phyloP scores from a whole-genome alignment of 1,284 basidiomycete species.

The Rhodotorula sp. region DNA sequence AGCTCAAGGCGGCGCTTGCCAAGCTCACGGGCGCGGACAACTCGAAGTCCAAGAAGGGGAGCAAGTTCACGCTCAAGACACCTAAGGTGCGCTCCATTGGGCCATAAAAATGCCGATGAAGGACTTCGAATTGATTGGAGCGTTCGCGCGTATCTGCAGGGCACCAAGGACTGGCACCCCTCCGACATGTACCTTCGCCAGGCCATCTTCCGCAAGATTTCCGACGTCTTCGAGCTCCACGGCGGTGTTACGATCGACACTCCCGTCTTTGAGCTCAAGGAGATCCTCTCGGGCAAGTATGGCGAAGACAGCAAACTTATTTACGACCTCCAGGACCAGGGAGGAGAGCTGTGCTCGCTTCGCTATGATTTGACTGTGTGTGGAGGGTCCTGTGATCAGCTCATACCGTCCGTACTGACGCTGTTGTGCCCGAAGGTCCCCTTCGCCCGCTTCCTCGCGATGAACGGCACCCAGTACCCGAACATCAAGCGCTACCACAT shows the following conservation, averaged over 20 bases:
- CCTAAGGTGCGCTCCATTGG: conserved; percentile 23
- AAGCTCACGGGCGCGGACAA: conserved; percentile 11
- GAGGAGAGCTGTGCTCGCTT: conserved; percentile 93
- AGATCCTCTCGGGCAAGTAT: conserved; percentile 92
- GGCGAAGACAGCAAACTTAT: conserved; percentile 98
- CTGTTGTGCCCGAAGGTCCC: conserved; percentile 58
- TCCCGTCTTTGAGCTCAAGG: conserved; percentile 95
- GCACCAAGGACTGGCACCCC: conserved; percentile 93
- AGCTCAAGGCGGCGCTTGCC: conserved; percentile 24
- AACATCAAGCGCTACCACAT: conserved; percentile 90
- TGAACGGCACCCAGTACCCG: conserved; percentile 72
- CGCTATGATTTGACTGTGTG: conserved; percentile 89
- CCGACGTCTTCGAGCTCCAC: conserved; percentile 81
- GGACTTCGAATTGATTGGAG: background rate
- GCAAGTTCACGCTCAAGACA: conserved; percentile 40
- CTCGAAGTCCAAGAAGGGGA: conserved; percentile 26
- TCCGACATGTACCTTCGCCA: conserved; percentile 90
- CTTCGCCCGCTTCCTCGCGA: conserved; percentile 90
- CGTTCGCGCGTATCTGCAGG: conserved; percentile 54
- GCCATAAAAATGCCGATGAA: background rate
- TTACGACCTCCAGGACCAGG: conserved; percentile 96
- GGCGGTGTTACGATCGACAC: conserved; percentile 94
- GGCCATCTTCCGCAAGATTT: conserved; percentile 84
- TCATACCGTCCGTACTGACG: background rate
- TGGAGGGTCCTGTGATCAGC: background rate